These are phyloP conservation scores for Elsinoe perseae DNA, from an alignment of 2,329 filamentous ascomycete species.

Conservation along the genomic window DNA sequence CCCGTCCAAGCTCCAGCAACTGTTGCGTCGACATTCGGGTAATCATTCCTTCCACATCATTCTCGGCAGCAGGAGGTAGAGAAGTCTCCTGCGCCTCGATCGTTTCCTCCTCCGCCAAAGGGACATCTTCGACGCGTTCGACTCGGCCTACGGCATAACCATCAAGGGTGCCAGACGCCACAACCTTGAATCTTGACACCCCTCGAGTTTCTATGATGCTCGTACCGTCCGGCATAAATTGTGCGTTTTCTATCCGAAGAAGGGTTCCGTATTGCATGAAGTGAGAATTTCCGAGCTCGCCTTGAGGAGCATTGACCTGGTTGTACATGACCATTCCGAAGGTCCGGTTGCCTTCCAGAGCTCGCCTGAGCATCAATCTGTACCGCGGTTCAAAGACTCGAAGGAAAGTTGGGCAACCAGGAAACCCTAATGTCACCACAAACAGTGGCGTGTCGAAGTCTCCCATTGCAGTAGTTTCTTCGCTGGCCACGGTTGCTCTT, in stretches of 20 bases:
- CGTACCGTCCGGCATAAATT: slow-evolving; percentile 69
- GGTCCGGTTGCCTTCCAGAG: slow-evolving; percentile 61
- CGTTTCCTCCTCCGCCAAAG: slow-evolving; percentile 69
- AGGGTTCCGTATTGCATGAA: slow-evolving; percentile 74
- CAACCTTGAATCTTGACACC: slow-evolving; percentile 66
- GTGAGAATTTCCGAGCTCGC: slow-evolving; percentile 43
- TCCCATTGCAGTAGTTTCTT: slow-evolving; percentile 49
- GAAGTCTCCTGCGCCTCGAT: slow-evolving; percentile 62
- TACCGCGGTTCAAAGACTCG: slow-evolving; percentile 93
- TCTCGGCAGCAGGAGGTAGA: slow-evolving; percentile 21
- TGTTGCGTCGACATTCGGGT: slow-evolving; percentile 60
- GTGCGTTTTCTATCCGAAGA: slow-evolving; percentile 64
- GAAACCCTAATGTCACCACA: slow-evolving; percentile 73
- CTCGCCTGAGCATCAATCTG: slow-evolving; percentile 76
- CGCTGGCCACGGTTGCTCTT: slow-evolving; percentile 47
- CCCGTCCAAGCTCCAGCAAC: slow-evolving; percentile 56
- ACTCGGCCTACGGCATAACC: slow-evolving; percentile 71
- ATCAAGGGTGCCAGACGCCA: slow-evolving; percentile 57
- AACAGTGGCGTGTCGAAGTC: slow-evolving; percentile 65
- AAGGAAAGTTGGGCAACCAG: slow-evolving; percentile 74
- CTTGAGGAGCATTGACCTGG: slow-evolving; percentile 44
- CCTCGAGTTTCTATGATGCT: slow-evolving; percentile 75
- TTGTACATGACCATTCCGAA: slow-evolving; percentile 83
- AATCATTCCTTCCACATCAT: slow-evolving; percentile 33
- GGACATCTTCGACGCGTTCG: slow-evolving; percentile 74